phyloP scores from a whole-genome alignment of 345 rosid genomes.

The Clausena lansium region DNA sequence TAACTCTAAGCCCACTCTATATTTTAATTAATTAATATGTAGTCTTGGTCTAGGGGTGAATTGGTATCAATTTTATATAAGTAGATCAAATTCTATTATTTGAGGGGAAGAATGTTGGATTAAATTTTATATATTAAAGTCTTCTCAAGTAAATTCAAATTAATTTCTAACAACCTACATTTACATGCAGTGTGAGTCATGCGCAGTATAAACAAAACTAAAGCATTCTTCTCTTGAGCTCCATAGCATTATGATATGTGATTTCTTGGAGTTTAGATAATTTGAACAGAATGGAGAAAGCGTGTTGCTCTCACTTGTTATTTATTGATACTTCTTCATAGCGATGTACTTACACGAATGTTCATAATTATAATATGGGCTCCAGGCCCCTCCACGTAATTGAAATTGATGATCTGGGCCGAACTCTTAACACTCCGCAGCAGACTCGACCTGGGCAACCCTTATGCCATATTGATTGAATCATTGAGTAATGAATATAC shows the following conservation, averaged over 20 bases:
- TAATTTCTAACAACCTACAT: not conserved
- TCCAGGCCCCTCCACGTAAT: not conserved
- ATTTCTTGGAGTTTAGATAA: not conserved
- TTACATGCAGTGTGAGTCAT: not conserved
- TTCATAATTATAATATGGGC: not conserved
- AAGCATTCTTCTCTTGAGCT: not conserved
- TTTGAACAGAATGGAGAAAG: not conserved
- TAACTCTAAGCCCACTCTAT: not conserved
- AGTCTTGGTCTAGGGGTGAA: not conserved
- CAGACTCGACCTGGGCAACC: not conserved
- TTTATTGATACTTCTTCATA: not conserved
- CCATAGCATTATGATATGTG: not conserved
- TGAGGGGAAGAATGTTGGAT: not conserved
- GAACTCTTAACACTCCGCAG: too few species aligned
- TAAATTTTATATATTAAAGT: not conserved
- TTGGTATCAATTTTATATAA: not conserved
- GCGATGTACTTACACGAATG: not conserved
- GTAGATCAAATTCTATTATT: not conserved
- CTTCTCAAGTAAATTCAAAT: not conserved
- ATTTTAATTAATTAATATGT: not conserved
- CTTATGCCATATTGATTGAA: not conserved
- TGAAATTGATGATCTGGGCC: not conserved
- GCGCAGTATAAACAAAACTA: not conserved
- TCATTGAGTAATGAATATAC: not conserved
- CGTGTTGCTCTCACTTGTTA: not conserved